Conservation (phyloP, 495 filamentous ascomycete genomes). For the Neohortaea acidophila region DNA sequence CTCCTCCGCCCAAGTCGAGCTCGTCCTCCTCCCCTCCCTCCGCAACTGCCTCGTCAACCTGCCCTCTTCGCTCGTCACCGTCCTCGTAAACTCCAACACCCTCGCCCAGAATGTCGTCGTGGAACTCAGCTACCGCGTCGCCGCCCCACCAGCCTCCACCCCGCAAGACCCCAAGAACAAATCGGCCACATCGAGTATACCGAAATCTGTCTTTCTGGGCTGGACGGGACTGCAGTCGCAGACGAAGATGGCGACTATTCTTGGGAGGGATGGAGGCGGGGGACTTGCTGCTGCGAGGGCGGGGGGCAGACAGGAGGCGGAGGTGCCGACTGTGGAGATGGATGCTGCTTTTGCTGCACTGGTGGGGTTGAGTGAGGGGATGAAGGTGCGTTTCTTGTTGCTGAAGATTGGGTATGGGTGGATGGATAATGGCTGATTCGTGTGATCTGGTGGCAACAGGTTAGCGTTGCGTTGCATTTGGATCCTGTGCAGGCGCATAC, state of each 20-base stretch:
- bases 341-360: constrained; percentile 78
- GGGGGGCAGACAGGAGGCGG: constrained; percentile 45
- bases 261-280: constrained; percentile 55
- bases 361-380: constrained; percentile 65
- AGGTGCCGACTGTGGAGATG: constrained; percentile 63
- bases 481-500: constrained; percentile 83
- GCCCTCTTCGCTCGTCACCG: constrained; percentile 62
- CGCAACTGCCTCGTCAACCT: constrained; percentile 93
- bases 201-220: constrained; percentile 66
- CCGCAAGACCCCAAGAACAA: constrained; percentile 8
- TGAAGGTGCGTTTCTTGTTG: constrained; percentile 44
- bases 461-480: constrained; percentile 57
- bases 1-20: constrained; percentile 7
- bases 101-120: constrained; percentile 92
- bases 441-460: constrained; percentile 26
- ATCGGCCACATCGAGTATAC: constrained; percentile 31
- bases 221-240: constrained; percentile 97
- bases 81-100: constrained; percentile 77
- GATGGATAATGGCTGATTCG: background rate
- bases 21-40: constrained; percentile 51
- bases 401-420: background rate
- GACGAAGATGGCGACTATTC: constrained; percentile 54
- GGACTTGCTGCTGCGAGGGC: constrained; percentile 31
- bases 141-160: constrained; percentile 6
- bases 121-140: constrained; percentile 44